A percentile compares a stretch with the other conserved stretches of the same genome.
Evolutionary conservation across 2,329 filamentous ascomycete genomes (phyloP).

Genomic region (Bipolaris victoriae): DNA sequence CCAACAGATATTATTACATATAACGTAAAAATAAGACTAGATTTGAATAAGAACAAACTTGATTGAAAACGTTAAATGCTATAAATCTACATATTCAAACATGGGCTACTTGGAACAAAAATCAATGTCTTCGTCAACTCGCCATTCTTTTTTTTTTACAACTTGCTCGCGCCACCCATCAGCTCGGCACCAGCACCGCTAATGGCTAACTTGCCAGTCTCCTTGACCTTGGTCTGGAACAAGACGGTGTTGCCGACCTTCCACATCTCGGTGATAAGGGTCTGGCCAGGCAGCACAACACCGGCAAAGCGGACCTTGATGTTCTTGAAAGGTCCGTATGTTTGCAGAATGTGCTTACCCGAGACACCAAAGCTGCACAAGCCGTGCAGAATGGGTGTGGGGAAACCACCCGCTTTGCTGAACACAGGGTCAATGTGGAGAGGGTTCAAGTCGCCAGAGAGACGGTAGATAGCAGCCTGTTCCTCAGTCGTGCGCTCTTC

Average conservation of each 20-base stretch:
- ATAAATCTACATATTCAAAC: constrained; percentile 12
- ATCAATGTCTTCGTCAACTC: neutral
- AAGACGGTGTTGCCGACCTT: constrained; percentile 78
- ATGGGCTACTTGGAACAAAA: neutral
- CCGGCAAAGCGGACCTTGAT: constrained; percentile 93
- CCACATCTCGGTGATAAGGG: constrained; percentile 92
- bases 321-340: constrained; percentile 83
- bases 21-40: neutral
- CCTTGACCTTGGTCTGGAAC: constrained; percentile 88
- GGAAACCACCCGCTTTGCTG: constrained; percentile 94
- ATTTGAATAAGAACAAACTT: neutral
- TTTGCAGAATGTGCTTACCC: constrained; percentile 86
- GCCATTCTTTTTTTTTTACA: constrained; percentile 30
- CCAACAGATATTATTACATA: neutral
- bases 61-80: neutral
- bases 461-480: constrained; percentile 89
- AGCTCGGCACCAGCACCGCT: constrained; percentile 81
- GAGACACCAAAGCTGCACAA: constrained; percentile 93
- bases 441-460: constrained; percentile 95
- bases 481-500: constrained; percentile 88
- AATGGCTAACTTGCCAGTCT: constrained; percentile 90
- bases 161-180: constrained; percentile 55
- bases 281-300: constrained; percentile 85
- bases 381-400: constrained; percentile 93
- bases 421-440: constrained; percentile 95